phyloP scores from a whole-genome alignment of 192 early-diverging fungal genomes.

The Coemansia furcata region DNA sequence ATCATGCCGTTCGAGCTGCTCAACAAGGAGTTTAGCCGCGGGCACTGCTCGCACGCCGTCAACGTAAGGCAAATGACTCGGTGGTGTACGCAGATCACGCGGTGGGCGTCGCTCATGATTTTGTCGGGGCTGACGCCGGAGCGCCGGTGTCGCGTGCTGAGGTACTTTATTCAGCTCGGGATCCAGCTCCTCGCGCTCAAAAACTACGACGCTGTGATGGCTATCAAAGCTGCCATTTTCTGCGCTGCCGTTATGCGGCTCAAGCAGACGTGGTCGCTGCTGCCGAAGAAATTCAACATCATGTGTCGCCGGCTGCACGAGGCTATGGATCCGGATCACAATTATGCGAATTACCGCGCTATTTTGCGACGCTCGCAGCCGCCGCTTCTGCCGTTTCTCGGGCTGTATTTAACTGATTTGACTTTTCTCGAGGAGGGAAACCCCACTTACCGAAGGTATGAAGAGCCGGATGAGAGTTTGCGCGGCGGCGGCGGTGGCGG shows the following conservation, averaged over 20 bases:
- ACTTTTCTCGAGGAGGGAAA: constrained; percentile 87
- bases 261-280: constrained; percentile 63
- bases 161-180: constrained; percentile 79
- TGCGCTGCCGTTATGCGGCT: constrained; percentile 69
- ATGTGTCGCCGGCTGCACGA: constrained; percentile 59
- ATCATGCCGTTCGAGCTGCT: constrained; percentile 75
- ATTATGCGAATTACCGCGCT: constrained; percentile 59
- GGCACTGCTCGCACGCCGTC: constrained; percentile 49
- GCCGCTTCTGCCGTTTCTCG: constrained; percentile 77
- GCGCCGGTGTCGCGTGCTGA: constrained; percentile 62
- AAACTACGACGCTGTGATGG: constrained; percentile 76
- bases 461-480: constrained; percentile 14
- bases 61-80: constrained; percentile 74
- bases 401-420: constrained; percentile 77
- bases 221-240: constrained; percentile 74
- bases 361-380: constrained; percentile 53
- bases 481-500: neutral
- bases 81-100: constrained; percentile 70
- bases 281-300: constrained; percentile 67
- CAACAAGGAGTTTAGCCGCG: constrained; percentile 61
- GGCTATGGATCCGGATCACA: constrained; percentile 62
- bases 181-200: constrained; percentile 57
- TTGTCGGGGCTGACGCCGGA: constrained; percentile 70
- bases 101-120: constrained; percentile 76
- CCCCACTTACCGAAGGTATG: constrained; percentile 56